Evolutionary conservation across 192 early-diverging fungal species (phyloP).

Genomic region (Backusella liffmaniae): DNA sequence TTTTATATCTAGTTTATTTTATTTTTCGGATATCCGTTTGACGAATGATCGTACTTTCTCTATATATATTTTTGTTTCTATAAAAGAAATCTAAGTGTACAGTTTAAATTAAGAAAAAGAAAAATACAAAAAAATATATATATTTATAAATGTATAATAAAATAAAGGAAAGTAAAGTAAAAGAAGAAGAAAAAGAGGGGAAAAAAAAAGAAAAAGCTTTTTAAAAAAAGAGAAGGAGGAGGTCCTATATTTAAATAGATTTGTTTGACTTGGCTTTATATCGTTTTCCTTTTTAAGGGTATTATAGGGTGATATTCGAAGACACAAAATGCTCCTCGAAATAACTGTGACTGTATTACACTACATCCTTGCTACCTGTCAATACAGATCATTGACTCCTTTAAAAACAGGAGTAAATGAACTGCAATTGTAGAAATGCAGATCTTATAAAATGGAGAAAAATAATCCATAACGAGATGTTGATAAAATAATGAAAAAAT

Average conservation of each 20-base stretch:
- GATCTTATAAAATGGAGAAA: slow-evolving; percentile 9
- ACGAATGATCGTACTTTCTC: background rate
- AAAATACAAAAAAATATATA: background rate
- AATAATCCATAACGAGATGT: slow-evolving; percentile 2
- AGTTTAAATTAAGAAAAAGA: slow-evolving; percentile 1
- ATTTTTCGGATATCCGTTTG: background rate
- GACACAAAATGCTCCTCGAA: slow-evolving; percentile 2
- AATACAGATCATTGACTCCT: background rate
- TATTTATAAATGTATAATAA: background rate
- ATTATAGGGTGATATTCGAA: background rate
- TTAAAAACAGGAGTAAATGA: slow-evolving; percentile 9
- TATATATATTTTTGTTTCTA: background rate
- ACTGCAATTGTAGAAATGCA: background rate
- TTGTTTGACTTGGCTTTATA: background rate
- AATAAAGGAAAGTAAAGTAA: background rate
- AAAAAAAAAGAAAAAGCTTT: background rate
- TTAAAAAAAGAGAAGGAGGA: background rate
- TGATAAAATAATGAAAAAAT: slow-evolving; percentile 2
- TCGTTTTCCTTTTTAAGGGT: slow-evolving; percentile 2
- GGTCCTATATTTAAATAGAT: slow-evolving; percentile 6
- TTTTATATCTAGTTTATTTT: background rate
- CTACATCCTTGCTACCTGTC: slow-evolving; percentile 3
- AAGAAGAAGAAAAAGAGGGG: background rate
- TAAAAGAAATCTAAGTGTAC: slow-evolving; percentile 8
- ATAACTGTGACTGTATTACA: background rate